phyloP scores from a whole-genome alignment of 78 protist genomes.

The Dictyostelium purpureum region DNA sequence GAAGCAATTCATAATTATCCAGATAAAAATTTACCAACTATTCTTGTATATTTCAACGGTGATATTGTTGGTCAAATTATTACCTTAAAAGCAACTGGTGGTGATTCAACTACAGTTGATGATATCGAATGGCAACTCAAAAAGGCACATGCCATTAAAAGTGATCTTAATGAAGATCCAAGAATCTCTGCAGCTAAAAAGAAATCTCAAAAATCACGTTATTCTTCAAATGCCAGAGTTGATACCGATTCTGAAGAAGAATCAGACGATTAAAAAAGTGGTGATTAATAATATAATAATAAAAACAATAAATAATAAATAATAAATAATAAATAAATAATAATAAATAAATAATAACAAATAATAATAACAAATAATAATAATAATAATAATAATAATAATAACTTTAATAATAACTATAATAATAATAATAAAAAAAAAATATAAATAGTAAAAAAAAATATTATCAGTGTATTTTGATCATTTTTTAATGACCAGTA shows the following conservation, averaged over 20 bases:
- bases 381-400: too few species aligned
- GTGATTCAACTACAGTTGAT: conserved; percentile 37
- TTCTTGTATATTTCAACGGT: conserved; percentile 82
- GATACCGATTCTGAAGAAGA: not conserved
- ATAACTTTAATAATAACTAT: too few species aligned
- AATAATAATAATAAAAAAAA: too few species aligned
- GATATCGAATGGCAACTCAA: conserved; percentile 80
- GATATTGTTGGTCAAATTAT: conserved; percentile 70
- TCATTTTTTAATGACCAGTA: too few species aligned
- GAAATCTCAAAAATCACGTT: not conserved
- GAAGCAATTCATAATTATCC: conserved; percentile 87
- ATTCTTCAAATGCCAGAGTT: too few species aligned
- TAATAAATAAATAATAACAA: too few species aligned
- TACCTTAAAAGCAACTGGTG: conserved; percentile 59
- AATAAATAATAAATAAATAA: too few species aligned
- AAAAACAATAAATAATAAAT: too few species aligned
- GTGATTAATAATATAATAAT: not conserved
- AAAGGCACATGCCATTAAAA: conserved; percentile 60
- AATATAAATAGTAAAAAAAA: too few species aligned
- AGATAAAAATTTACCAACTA: conserved; percentile 86
- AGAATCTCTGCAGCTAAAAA: conserved; percentile 10
- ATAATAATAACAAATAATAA: too few species aligned
- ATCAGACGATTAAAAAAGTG: not conserved
- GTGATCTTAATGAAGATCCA: conserved; percentile 68
- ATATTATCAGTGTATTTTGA: too few species aligned